Evolutionary conservation across 1,284 basidiomycete species (phyloP), one percentile per base, ranked within the genome.

Genomic region (Ceratobasidium sp.): DNA sequence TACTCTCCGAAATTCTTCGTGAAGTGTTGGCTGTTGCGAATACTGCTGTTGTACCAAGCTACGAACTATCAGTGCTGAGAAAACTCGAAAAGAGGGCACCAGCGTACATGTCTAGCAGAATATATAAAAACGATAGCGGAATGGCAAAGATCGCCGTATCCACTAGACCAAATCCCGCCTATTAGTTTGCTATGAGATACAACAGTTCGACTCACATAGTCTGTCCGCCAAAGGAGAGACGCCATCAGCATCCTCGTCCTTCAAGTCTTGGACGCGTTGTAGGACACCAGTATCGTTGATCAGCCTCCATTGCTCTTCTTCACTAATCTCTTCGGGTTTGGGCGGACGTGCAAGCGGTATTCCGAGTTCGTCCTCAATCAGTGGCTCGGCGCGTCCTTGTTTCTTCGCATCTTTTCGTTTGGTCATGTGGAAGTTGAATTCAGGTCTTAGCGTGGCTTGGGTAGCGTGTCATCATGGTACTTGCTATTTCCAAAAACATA

Each of bases 31-130:
- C n/a, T 69, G 65, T 39, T 69, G 65, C 5, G 65, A 34, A 21
- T 69, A 69, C 23, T 69, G 65, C 28, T 69, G 65, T 28, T 69
- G 65, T 14, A 69, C 43, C 39, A 69, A 41, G 28, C 65, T 69
- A 12, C n/a, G 39, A 30, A 50, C 3, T 1, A 18, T 57, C 16
- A 55, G 50, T 46, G 21, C 21, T 1, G 23, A 9, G 21, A 5
- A 46, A 12, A 23, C 9, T 10, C 10, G 46, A 21, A 41, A 21
- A n/a, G 16, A 57, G 36, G 32, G 16, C 32, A 39, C 6, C 55
- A 1, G 46, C 65, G 18, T 26, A 58, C 65, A 69, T 41, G 46
- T 69, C 65, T 21, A 69, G 21, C 9, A 69, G 28, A 53, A 69
- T 58, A 28, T 69, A 69, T 10, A 69, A 46, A 45, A 41, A 50